Base-by-base conservation (phyloP, 208 protist genomes). In the Trypanosoma cruzi region DNA sequence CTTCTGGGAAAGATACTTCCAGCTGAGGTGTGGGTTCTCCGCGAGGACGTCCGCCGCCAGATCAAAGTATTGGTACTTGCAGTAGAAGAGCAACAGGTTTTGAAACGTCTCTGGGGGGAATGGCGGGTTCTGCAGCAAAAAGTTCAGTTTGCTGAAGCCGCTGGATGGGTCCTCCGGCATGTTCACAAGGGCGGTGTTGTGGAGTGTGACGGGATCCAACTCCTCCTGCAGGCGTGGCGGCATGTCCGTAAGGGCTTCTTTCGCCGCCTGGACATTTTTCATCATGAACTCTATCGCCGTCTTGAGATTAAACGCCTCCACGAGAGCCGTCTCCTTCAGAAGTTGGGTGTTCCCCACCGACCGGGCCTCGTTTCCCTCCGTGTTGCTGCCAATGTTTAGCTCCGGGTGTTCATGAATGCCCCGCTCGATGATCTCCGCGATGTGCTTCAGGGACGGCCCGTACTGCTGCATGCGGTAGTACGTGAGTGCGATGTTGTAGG, bases 301-400 rank as follows among this genome's bases (percentile, higher is more conserved):
- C 82, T 99, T 99, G 16, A 99, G 82, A 75, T 99, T 99, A 78
- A 99, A 99, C 0, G 98, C 97, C 76, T 99, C 98, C 37, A 99
- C 92, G 0, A 99, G 86, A 0, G 97, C 97, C 0, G 96, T 98
- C 59, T 99, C 96, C 77, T 97, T 92, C 37, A 99, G 84, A n/a
- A 94, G 68, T 58, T 93, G 86, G 4, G 93, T 98, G 83, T 99
- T 99, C 34, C 97, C 97, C 1, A 99, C 97, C 22, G 86, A 96
- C 31, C 95, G 87, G 0, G 97, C 94, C 70, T 98, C 97, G 50
- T 91, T 89, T 26, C 95, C 96, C 50, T 98, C 92, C 0, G 92
- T 97, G 71, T 94, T 97, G 58, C 80, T 94, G 20, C 95, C 93
- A 63, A 98, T 97, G 60, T 85, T 90, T 42, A 99, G 84, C 73